phyloP scores from a whole-genome alignment of 192 early-diverging fungal species.

The Backusella liffmaniae region DNA sequence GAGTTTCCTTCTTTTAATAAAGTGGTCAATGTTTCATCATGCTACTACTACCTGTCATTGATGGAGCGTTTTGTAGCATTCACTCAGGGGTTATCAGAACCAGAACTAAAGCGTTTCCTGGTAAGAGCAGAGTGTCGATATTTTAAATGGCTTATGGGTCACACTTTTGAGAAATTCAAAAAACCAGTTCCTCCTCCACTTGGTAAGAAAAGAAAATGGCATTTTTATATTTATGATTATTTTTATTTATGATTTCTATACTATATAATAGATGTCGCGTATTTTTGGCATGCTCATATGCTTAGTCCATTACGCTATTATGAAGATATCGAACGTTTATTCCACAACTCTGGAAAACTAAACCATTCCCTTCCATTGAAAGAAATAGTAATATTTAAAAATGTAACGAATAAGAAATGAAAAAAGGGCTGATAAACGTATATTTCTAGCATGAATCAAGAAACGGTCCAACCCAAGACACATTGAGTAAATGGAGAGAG shows the following conservation, averaged over 20 bases:
- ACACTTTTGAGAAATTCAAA: background rate
- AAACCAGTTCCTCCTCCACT: background rate
- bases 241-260: background rate
- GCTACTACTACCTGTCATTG: background rate
- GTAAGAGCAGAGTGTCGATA: background rate
- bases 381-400: background rate
- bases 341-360: background rate
- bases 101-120: background rate
- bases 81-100: background rate
- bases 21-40: background rate
- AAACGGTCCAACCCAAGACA: background rate
- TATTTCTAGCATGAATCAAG: background rate
- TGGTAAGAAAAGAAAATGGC: background rate
- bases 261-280: background rate
- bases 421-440: background rate
- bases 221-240: background rate
- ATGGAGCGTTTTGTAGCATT: background rate
- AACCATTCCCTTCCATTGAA: background rate
- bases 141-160: constrained; percentile 7
- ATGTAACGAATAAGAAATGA: background rate
- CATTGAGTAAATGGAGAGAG: background rate
- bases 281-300: constrained; percentile 3
- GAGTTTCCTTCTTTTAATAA: background rate
- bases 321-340: background rate
- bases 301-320: background rate